Evolutionary conservation across 192 early-diverging fungal genomes (phyloP), one percentile per base, ranked within the genome.

Genomic region (Entophlyctis helioformis): DNA sequence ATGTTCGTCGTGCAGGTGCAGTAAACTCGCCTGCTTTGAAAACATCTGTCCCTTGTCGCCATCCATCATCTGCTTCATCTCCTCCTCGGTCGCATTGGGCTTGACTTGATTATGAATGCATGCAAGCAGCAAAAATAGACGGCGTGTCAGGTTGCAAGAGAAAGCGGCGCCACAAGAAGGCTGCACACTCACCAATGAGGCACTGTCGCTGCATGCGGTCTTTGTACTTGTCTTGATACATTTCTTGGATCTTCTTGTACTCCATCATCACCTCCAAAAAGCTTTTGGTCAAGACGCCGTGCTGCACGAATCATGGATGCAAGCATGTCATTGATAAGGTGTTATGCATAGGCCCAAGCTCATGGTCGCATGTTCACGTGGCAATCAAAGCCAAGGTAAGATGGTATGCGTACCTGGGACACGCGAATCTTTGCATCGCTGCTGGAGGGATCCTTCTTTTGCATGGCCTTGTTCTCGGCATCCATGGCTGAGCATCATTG

Each of bases 161-260:
- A 48, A 2, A n/a, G 1, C 18, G 4, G 15, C 29, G 6, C 6
- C 29, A 31, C 29, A 31, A 11, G 29, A 4, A 8, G 3, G 37
- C 16, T n/a, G 24, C 3, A n/a, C 12, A 29, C 59, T 50, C 57
- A 86, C 85, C 86, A 66, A 91, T 85, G 41, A 78, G 69, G 59
- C 78, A 82, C 48, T 91, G 87, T 52, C 84, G 60, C 56, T 89
- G 83, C 71, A 91, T 67, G 38, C 86, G 60, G 38, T 81, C 74
- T 48, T 86, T 76, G 57, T 86, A 89, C 63, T 88, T 88, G 44
- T 80, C 74, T 42, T 88, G 78, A 50, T 84, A 87, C 35, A 78
- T 81, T 48, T 72, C 69, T 56, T 91, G 85, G 6, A 84, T 75
- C 8, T 69, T 61, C 55, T 88, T 85, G 51, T 85, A 91, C 26